phyloP scores from a whole-genome alignment of 2,329 filamentous ascomycete species.

The Leptographium wingfieldii region DNA sequence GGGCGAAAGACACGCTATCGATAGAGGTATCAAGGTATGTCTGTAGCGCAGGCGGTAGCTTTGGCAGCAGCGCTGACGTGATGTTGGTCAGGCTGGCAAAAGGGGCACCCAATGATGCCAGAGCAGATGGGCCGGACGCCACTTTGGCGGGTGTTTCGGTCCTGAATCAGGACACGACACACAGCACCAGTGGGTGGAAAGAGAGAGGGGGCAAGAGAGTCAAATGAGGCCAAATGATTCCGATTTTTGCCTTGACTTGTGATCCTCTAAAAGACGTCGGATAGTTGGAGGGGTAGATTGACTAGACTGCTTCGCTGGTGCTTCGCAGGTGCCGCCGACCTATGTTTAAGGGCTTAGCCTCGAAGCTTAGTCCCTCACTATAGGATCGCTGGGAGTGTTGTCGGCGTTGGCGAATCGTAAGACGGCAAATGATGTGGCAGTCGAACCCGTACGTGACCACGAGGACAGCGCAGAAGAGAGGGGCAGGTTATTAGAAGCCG shows the following conservation, averaged over 20 bases:
- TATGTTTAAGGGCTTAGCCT: background rate
- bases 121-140: conserved; percentile 44
- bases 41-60: conserved; percentile 33
- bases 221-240: too few species aligned
- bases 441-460: background rate
- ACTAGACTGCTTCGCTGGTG: background rate
- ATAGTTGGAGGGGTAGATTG: background rate
- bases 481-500: background rate
- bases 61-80: conserved; percentile 26
- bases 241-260: background rate
- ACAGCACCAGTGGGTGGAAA: background rate
- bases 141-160: conserved; percentile 39
- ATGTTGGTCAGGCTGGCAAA: conserved; percentile 40
- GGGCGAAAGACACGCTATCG: conserved; percentile 34
- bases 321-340: background rate
- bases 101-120: conserved; percentile 50
- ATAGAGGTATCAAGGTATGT: conserved; percentile 46
- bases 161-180: conserved; percentile 24
- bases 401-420: conserved; percentile 1
- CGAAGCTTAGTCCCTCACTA: background rate
- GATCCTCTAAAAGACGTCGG: background rate
- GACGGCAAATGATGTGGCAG: background rate
- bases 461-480: background rate
- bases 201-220: background rate
- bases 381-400: background rate